Base-by-base conservation (phyloP, 31 red algal genomes). In the Asparagopsis taxiformis region DNA sequence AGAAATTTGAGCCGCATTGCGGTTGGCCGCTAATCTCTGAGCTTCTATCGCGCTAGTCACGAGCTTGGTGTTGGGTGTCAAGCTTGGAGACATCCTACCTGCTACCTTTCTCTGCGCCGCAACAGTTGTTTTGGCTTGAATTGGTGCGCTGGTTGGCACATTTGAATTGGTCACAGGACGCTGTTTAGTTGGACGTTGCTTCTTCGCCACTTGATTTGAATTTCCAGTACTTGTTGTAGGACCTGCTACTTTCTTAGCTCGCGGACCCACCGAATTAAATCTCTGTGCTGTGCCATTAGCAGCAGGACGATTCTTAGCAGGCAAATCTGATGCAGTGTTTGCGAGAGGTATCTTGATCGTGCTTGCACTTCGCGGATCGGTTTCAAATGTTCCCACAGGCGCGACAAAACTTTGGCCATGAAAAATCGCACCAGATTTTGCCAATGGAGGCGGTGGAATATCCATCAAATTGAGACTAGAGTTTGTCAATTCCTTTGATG, bases 351-450 rank as follows among this genome's bases (percentile, higher is more conserved):
- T 55, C 46, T 72, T 72, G 30, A 72, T 72, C 9, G 68, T 22
- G 16, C 46, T 55, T 55, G 22, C 23, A 20, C 46, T 31, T n/a
- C 68, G 10, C 3, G 68, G 43, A 55, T 72, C 68, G 2, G 50
- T 72, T 52, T 51, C 46, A 19, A 72, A 72, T 3, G 68, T 55
- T 10, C 68, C 68, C 68, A 55, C 4, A 23, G 43, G 23, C 11
- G 68, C 68, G 24, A 72, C 43, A 72, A 54, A 55, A 4, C n/a
- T 72, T 29, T 72, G 68, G 3, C 68, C 68, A 55, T 72, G 68
- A 55, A 72, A 72, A 3, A 72, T 30, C 20, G 68, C 26, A 30
- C 48, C 43, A 3, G 44, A 23, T 48, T 31, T 72, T n/a, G 44
- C 49, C 44, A 53, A 20, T 11, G 46, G 44, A 15, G 51, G 23